Percentiles rank a stretch among this genome's conserved stretches.
phyloP scores from a whole-genome alignment of 805 yeast species.

The Suhomyces canberraensis region DNA sequence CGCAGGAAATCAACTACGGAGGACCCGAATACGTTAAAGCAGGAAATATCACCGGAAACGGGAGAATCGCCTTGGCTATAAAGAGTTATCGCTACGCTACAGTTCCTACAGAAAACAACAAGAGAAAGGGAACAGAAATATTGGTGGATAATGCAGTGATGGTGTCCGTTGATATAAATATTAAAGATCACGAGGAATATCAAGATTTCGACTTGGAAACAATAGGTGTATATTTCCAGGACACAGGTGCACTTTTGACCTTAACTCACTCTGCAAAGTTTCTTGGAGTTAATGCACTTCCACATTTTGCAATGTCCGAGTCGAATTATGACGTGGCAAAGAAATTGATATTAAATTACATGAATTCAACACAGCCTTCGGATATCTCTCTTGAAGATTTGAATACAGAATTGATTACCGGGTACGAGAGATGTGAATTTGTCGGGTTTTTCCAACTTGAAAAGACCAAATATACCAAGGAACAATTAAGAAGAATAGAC shows the following conservation, averaged over 20 bases:
- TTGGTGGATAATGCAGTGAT: slow-evolving; percentile 34
- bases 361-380: slow-evolving; percentile 33
- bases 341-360: slow-evolving; percentile 39
- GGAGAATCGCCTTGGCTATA: slow-evolving; percentile 15
- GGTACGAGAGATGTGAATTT: slow-evolving; percentile 61
- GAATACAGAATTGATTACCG: slow-evolving; percentile 30
- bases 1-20: slow-evolving; percentile 2
- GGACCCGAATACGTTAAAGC: slow-evolving; percentile 9
- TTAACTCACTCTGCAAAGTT: slow-evolving; percentile 63
- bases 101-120: background rate
- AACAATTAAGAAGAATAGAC: slow-evolving; percentile 62
- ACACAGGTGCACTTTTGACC: slow-evolving; percentile 59
- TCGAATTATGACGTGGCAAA: slow-evolving; percentile 44
- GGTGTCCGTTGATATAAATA: slow-evolving; percentile 24
- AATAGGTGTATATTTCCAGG: slow-evolving; percentile 63
- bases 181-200: slow-evolving; percentile 46
- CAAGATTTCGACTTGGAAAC: slow-evolving; percentile 50
- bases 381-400: slow-evolving; percentile 35
- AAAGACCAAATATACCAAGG: slow-evolving; percentile 51
- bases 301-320: slow-evolving; percentile 47
- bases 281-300: slow-evolving; percentile 57
- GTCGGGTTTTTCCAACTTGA: slow-evolving; percentile 65
- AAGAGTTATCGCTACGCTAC: background rate
- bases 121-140: background rate
- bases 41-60: slow-evolving; percentile 28